Conservation (phyloP, 108 stramenopile species). For the Pelagomonas calceolata region DNA sequence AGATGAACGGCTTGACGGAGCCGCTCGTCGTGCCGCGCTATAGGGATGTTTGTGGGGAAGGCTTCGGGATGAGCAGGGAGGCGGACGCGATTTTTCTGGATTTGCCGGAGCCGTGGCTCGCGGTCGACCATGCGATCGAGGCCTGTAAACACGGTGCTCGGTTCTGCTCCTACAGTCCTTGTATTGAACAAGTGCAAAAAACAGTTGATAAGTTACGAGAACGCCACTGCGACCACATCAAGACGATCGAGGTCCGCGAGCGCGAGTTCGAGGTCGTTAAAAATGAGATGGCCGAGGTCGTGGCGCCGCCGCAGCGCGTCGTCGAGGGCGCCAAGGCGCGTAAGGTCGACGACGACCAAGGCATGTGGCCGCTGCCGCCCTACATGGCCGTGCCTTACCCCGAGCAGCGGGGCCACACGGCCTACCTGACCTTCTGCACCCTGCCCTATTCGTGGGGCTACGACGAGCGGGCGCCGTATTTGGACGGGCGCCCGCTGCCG, state of each 20-base stretch:
- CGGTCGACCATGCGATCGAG: slow-evolving; percentile 66
- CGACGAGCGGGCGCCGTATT: too few relatives aligned
- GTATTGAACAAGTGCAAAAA: slow-evolving; percentile 84
- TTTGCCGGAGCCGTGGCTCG: slow-evolving; percentile 85
- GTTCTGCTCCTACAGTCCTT: slow-evolving; percentile 78
- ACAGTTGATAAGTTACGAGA: slow-evolving; percentile 44
- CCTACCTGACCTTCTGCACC: slow-evolving; percentile 87
- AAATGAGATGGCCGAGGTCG: slow-evolving; percentile 20
- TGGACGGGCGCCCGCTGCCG: too few relatives aligned
- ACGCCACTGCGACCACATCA: slow-evolving; percentile 61
- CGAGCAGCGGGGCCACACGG: slow-evolving; percentile 87
- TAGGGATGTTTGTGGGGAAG: slow-evolving; percentile 61
- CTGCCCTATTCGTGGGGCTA: neutral
- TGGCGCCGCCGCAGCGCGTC: neutral
- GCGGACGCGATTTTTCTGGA: slow-evolving; percentile 87
- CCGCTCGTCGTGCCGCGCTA: slow-evolving; percentile 54
- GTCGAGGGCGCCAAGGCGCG: neutral
- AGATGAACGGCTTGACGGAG: slow-evolving; percentile 57
- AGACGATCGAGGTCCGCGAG: slow-evolving; percentile 73
- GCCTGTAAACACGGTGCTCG: slow-evolving; percentile 55
- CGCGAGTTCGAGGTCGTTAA: slow-evolving; percentile 61
- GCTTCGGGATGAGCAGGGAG: neutral
- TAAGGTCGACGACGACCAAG: neutral
- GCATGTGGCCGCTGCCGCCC: neutral
- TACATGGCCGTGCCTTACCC: slow-evolving; percentile 19